Conservation (phyloP, 768 basidiomycete species). For the Mycena pura region DNA sequence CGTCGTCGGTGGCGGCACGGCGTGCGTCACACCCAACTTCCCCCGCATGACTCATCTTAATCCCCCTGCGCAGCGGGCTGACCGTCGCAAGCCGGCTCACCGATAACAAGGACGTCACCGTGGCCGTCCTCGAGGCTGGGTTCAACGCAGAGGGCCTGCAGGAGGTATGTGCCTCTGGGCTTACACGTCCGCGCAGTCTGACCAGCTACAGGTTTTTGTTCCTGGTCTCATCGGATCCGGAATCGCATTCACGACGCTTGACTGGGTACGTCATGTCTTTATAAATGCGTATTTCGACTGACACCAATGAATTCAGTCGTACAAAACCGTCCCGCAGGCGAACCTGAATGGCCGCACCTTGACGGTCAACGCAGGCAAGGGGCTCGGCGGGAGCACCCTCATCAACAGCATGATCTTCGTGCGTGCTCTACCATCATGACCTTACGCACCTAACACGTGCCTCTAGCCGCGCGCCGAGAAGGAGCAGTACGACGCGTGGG, state of each 20-base stretch:
- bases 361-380: constrained; percentile 47
- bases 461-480: constrained; percentile 39
- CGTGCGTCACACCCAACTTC: constrained; percentile 31
- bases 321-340: constrained; percentile 51
- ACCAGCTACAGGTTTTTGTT: too few relatives aligned
- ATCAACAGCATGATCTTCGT: constrained; percentile 56
- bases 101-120: constrained; percentile 37
- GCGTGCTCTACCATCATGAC: background rate
- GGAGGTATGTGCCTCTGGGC: constrained; percentile 37
- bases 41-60: background rate
- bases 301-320: constrained; percentile 32
- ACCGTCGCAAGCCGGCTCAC: constrained; percentile 45
- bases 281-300: too few relatives aligned
- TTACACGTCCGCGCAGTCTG: too few relatives aligned
- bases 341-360: constrained; percentile 47
- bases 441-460: background rate
- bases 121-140: constrained; percentile 49
- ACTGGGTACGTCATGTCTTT: constrained; percentile 53
- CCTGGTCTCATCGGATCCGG: constrained; percentile 40
- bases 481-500: constrained; percentile 44
- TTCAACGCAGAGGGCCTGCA: constrained; percentile 40
- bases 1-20: constrained; percentile 43
- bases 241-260: constrained; percentile 44
- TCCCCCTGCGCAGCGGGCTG: constrained; percentile 33
- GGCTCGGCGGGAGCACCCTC: constrained; percentile 65